Base-by-base conservation (phyloP, 106 monocot genomes). In the Acanthochlamys bracteata region DNA sequence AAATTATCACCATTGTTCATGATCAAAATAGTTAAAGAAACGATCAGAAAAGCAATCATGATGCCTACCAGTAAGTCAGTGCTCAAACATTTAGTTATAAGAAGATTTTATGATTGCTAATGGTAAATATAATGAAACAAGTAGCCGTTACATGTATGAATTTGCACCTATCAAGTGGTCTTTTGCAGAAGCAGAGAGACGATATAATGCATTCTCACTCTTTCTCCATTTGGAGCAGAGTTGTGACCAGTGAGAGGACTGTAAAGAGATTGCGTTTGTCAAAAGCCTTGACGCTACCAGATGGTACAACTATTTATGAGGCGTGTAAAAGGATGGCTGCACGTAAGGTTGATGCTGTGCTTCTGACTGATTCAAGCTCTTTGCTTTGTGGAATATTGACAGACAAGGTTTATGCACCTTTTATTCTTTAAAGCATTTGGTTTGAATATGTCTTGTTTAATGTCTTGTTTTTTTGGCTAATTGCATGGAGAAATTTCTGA, bases 311-410 rank as follows among this genome's bases (percentile, higher is more conserved):
- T 10, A 67, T 88, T 7, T 61, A 73, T 22, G 92, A 92, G 68
- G 82, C 72, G 13, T 92, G 92, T 43, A 64, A 76, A 24, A 43
- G 87, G 60, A 92, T 92, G 92, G 92, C 78, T 58, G 73, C 84
- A 55, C 82, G 92, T 13, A 74, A 73, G 26, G 84, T 82, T 71
- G 88, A 93, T 78, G 92, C 92, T 20, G 84, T 81, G 26, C 73
- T 93, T 45, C 61, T 93, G 45, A 93, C 88, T 3, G 92, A 93
- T 71, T 84, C 92, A 33, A 93, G 84, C 66, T 81, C 92, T 0
- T 75, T 93, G 65, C 92, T 93, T 64, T 93, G 88, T 69, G 92
- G 92, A 52, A 93, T 93, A 55, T 53, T 93, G 42, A 93, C 92
- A 16, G 84, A 84, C 55, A 93, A 88, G 84, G 92, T 93, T 51